Base-by-base conservation (phyloP, 129 eudicot species). In the Calendula officinalis region DNA sequence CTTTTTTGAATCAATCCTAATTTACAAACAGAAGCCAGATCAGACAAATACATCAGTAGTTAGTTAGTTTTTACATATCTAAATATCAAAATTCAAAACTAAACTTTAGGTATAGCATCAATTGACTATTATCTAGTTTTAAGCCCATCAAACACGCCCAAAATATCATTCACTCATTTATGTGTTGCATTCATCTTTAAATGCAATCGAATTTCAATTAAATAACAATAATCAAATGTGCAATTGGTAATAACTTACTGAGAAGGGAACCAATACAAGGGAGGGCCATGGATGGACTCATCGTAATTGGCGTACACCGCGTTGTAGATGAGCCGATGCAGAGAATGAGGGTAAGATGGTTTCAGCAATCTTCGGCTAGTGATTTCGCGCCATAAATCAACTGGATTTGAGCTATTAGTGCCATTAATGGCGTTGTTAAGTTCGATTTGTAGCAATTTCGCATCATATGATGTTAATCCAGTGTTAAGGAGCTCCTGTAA, bases 221-320 rank as follows among this genome's bases (percentile, higher is more conserved):
- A 22, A 22, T 8, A 39, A 5, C 5, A 6, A 39, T 5, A 39
- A 39, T 5, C 43, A 39, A 3, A 39, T 4, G 8, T 39, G 43
- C 9, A 38, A 14, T 6, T 22, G 1, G 3, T 6, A 15, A 15
- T n/a, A 69, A 67, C 56, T 67, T 78, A 90, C 97, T 16, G 63
- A 3, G 95, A 81, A 64, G 97, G 99, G 73, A 88, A 88, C 95
- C 96, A 92, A 53, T 92, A 88, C 49, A 73, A 82, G 43, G 96
- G 86, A 56, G 87, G 99, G 36, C 95, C 96, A 75, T 77, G 61
- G 67, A 70, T 14, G 45, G 91, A 69, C 3, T 9, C 82, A 72
- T 88, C 87, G 47, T 86, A 83, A 46, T 70, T 42, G 63, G 69
- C 71, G 62, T 92, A 92, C 42, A 88, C 95, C 9, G 91, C 66